Conservation (phyloP, 352 stramenopile genomes). For the Globisporangium nagaii region DNA sequence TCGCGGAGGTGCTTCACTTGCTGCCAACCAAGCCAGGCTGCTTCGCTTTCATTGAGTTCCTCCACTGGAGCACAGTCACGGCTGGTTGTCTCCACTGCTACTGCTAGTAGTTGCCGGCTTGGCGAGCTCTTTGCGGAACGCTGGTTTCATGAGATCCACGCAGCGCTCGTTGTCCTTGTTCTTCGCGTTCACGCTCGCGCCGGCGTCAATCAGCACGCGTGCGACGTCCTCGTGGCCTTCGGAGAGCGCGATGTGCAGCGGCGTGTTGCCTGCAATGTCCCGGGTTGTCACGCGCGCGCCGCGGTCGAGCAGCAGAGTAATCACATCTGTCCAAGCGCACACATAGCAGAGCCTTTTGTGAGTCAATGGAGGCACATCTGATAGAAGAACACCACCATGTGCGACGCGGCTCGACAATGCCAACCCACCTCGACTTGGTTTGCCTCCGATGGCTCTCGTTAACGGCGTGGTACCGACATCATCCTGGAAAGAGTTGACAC, state of each 20-base stretch:
- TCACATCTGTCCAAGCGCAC: slow-evolving; percentile 35
- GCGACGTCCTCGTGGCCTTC: slow-evolving; percentile 65
- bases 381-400: too few relatives aligned
- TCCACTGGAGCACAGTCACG: too few relatives aligned
- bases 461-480: slow-evolving; percentile 55
- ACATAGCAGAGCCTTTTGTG: too few relatives aligned
- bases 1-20: too few relatives aligned
- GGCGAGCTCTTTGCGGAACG: slow-evolving; percentile 26
- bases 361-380: too few relatives aligned
- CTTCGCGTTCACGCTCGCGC: slow-evolving; percentile 41
- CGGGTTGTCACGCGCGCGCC: slow-evolving; percentile 47
- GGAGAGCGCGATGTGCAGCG: slow-evolving; percentile 57
- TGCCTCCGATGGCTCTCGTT: slow-evolving; percentile 50
- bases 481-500: slow-evolving; percentile 31
- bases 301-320: slow-evolving; percentile 56
- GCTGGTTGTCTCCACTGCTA: neutral
- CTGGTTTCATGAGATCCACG: slow-evolving; percentile 38
- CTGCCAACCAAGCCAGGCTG: too few relatives aligned
- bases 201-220: slow-evolving; percentile 49
- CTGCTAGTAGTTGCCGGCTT: too few relatives aligned
- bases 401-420: too few relatives aligned
- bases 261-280: slow-evolving; percentile 59
- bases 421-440: slow-evolving; percentile 48
- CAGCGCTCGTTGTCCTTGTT: slow-evolving; percentile 58
- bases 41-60: too few relatives aligned